Percentiles rank a stretch among this genome's conserved stretches.
Evolutionary conservation across 495 filamentous ascomycete genomes (phyloP).

Genomic region (Neurospora terricola): DNA sequence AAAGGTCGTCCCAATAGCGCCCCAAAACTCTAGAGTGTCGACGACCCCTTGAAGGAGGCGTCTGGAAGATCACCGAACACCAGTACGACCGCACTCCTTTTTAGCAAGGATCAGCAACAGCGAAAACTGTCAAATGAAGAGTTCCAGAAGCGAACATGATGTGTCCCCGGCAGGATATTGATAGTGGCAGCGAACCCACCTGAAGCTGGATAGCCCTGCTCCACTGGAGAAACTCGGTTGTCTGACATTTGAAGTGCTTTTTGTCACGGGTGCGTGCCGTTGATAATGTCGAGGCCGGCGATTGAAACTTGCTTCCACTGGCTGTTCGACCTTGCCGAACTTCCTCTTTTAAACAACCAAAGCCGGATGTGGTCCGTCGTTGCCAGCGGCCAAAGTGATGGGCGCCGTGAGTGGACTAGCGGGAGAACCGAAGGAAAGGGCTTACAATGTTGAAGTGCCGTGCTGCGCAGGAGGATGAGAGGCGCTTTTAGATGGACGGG

Average conservation of each 20-base stretch:
- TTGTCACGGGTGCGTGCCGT: slow-evolving; percentile 60
- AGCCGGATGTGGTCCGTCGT: neutral
- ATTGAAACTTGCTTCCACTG: slow-evolving; percentile 1
- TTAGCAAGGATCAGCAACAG: no score
- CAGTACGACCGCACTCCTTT: no score
- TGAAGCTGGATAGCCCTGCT: slow-evolving; percentile 51
- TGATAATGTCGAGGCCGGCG: slow-evolving; percentile 44
- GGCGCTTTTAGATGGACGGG: neutral
- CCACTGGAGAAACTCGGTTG: slow-evolving; percentile 67
- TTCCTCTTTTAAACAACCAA: neutral
- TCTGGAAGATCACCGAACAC: no score
- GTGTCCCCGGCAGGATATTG: no score
- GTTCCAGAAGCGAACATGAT: no score
- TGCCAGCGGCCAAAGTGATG: slow-evolving; percentile 15
- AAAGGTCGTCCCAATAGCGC: no score
- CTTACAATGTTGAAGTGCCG: neutral
- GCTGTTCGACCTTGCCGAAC: neutral
- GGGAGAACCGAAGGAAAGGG: no score
- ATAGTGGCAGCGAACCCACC: slow-evolving; percentile 1
- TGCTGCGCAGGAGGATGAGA: neutral
- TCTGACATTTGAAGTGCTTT: slow-evolving; percentile 72
- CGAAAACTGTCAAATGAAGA: no score
- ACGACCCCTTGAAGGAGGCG: no score
- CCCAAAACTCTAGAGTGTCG: no score
- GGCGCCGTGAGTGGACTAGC: slow-evolving; percentile 5